Percentiles rank a stretch among this genome's conserved stretches.
Conservation (phyloP, 805 yeast species). For the Metschnikowia drakensbergensis region DNA sequence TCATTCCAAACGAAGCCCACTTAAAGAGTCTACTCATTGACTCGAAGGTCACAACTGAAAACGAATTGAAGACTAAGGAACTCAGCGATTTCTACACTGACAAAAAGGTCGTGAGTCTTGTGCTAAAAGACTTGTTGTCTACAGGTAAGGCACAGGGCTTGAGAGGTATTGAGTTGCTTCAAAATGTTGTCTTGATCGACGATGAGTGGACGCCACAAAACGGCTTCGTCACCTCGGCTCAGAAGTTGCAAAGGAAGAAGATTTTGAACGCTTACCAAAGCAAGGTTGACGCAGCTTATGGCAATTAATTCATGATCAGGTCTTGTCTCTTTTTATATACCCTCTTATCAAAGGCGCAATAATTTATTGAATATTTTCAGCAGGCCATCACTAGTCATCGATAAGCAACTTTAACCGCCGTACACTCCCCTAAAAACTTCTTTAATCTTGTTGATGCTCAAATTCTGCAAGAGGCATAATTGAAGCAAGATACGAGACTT, state of each 20-base stretch:
- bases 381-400: not conserved
- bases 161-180: conserved; percentile 77
- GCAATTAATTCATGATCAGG: not conserved
- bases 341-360: not conserved
- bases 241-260: conserved; percentile 90
- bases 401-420: conserved; percentile 13
- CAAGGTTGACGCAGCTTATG: conserved; percentile 64
- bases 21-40: conserved; percentile 55
- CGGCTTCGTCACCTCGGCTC: conserved; percentile 92
- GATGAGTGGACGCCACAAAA: conserved; percentile 98
- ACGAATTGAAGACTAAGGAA: conserved; percentile 42
- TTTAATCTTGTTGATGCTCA: conserved; percentile 38
- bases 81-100: conserved; percentile 53
- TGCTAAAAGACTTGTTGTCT: conserved; percentile 55
- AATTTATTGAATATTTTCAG: not conserved
- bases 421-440: conserved; percentile 49
- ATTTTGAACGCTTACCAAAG: conserved; percentile 67
- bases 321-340: not conserved
- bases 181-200: conserved; percentile 72
- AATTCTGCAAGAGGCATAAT: conserved; percentile 46
- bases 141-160: conserved; percentile 83
- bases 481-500: conserved; percentile 58
- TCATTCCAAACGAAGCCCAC: conserved; percentile 72
- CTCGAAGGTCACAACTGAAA: conserved; percentile 45
- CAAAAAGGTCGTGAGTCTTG: conserved; percentile 49